These are phyloP conservation scores for Citrus inodora DNA, from an alignment of 345 rosid species.

Conservation along the genomic window DNA sequence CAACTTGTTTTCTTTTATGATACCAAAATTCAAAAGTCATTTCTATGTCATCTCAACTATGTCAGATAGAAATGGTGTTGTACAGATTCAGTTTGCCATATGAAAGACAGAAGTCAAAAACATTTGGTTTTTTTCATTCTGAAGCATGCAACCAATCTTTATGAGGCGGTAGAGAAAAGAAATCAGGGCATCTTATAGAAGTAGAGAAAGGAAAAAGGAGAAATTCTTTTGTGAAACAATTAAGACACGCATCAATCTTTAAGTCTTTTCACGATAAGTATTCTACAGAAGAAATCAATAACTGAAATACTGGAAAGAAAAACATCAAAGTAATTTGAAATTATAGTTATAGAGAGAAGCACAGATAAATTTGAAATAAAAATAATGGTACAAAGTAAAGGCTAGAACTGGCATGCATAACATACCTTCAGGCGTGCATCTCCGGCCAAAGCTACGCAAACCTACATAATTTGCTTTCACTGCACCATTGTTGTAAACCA, in stretches of 20 bases:
- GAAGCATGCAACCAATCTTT: background rate
- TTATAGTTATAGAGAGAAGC: background rate
- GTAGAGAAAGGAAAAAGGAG: background rate
- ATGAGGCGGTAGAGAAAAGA: background rate
- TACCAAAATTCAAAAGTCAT: too few relatives aligned
- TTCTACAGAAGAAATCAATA: background rate
- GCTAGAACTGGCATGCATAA: background rate
- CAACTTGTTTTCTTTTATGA: background rate
- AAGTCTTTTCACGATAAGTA: background rate
- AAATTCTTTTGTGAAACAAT: background rate
- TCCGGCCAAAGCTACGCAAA: slow-evolving; percentile 67
- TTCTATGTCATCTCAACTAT: background rate
- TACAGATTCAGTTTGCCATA: background rate
- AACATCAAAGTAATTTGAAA: background rate
- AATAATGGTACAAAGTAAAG: background rate
- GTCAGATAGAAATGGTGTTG: background rate
- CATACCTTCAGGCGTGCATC: slow-evolving; percentile 93
- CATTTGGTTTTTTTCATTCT: background rate
- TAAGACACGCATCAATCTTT: background rate
- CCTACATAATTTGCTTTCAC: slow-evolving; percentile 95
- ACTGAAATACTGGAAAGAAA: background rate
- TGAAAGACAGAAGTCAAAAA: background rate
- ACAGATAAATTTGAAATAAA: background rate
- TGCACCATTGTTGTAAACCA: slow-evolving; percentile 84
- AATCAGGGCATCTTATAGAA: background rate